These are phyloP conservation scores for Cicer arietinum DNA, from an alignment of 306 rosid species.

Conservation along the genomic window DNA sequence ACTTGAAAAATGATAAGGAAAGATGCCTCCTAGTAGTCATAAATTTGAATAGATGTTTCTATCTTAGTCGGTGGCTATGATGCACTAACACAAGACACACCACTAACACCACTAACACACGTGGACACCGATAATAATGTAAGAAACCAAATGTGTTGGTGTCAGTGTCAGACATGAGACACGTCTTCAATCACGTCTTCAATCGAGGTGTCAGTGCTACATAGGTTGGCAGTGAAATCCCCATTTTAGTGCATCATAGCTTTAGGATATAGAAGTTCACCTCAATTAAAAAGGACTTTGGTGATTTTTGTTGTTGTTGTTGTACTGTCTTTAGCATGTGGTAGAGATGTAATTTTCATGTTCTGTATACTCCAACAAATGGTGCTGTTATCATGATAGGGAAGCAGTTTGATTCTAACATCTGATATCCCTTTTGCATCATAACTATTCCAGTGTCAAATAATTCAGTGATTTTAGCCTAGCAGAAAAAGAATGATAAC, in stretches of 20 bases:
- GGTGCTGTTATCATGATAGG: constrained; percentile 29
- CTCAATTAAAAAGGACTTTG: background rate
- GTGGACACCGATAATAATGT: no score
- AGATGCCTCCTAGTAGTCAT: constrained; percentile 32
- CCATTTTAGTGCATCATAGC: constrained; percentile 26
- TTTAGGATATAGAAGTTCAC: constrained; percentile 3
- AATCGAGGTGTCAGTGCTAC: background rate
- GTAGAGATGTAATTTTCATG: constrained; percentile 14
- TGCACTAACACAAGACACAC: no score
- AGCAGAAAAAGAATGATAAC: constrained; percentile 29
- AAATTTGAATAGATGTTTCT: constrained; percentile 1
- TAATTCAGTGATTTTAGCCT: constrained; percentile 30
- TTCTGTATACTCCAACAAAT: background rate
- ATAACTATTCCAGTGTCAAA: constrained; percentile 10
- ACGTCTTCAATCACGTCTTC: no score
- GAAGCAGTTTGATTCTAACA: constrained; percentile 22
- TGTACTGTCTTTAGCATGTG: constrained; percentile 20
- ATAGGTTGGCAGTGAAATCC: constrained; percentile 32
- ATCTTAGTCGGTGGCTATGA: no score
- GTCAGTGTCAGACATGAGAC: background rate
- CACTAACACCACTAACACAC: no score
- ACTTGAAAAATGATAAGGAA: constrained; percentile 28
- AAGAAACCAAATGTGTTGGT: background rate
- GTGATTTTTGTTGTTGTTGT: background rate
- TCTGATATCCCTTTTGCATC: background rate